Evolutionary conservation across 2,329 filamentous ascomycete species (phyloP), one percentile per base, ranked within the genome.

Genomic region (Cytospora mali): DNA sequence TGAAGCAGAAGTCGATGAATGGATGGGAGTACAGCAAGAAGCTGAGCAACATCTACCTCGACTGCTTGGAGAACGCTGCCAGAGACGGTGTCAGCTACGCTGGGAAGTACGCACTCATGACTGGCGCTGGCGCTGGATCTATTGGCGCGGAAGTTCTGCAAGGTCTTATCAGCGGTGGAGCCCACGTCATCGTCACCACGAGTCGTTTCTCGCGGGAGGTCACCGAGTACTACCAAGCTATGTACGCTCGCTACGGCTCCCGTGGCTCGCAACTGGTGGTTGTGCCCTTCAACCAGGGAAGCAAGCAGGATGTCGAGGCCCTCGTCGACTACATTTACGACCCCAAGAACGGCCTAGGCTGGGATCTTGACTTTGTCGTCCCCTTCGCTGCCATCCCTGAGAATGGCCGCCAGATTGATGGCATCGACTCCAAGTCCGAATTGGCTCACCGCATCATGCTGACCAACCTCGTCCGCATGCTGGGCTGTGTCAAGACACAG

Each of bases 11-110:
- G 79, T 88, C 91, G 59, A 87, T 93, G 66, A 90, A 97, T 72
- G 94, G 94, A 66, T 99, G 95, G 95, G 93, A 98, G 73, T 99
- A 98, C 82, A 98, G 92, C 87, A 99, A 98, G 85, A 97, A 96
- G 81, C 86, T 99, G 62, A 98, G 95, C 27, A 91, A 92, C 62
- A 78, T 93, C 69, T 99, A 99, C 75, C 86, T 99, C 35, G 92
- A 97, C 74, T 93, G 92, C 66, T 80, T 99, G 33, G 93, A 97
- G 79, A 86, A 93, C 67, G 93, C 93, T 68, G 95, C 95, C 68
- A 90, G 88, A 71, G 83, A 87, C 61, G 95, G 95, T 75, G 88
- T 99, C 64, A 95, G 88, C 53, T 99, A 96, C 82, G 86, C 93
- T 74, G 92, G 91, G 79, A 98, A 97, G 83, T 92, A 98, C 73